Conservation (phyloP, 768 basidiomycete species). For the Russula virescens region DNA sequence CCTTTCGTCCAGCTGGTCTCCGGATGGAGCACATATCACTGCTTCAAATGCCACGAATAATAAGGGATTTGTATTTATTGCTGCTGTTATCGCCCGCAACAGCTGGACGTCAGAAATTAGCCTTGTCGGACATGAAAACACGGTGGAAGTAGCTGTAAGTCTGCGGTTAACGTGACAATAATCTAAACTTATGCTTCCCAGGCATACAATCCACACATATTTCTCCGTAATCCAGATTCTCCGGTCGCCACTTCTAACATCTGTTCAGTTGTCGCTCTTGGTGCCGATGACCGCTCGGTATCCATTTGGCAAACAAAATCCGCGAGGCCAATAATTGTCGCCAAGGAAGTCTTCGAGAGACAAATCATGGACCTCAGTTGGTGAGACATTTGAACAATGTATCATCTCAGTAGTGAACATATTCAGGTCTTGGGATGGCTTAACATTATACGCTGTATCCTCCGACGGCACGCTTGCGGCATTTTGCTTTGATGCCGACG, state of each 20-base stretch:
- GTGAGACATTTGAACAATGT: constrained; percentile 40
- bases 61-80: constrained; percentile 94
- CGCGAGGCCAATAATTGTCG: constrained; percentile 85
- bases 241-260: constrained; percentile 77
- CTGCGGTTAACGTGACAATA: background rate
- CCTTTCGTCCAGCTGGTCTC: constrained; percentile 73
- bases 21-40: constrained; percentile 97
- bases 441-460: constrained; percentile 88
- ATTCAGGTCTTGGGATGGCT: constrained; percentile 84
- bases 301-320: constrained; percentile 96
- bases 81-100: constrained; percentile 86
- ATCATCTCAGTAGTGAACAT: constrained; percentile 3
- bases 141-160: constrained; percentile 89
- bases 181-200: constrained; percentile 29
- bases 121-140: constrained; percentile 95
- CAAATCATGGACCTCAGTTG: constrained; percentile 95
- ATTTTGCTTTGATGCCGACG: constrained; percentile 75
- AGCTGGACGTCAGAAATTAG: constrained; percentile 91
- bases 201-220: constrained; percentile 94
- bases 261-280: constrained; percentile 88
- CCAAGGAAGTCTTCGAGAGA: constrained; percentile 89
- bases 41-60: constrained; percentile 97
- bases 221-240: constrained; percentile 64
- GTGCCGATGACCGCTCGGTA: constrained; percentile 88
- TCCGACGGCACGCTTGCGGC: constrained; percentile 93